These are phyloP conservation scores for Petasospora fabianii DNA, from an alignment of 1,139 yeast genomes.

Conservation along the genomic window DNA sequence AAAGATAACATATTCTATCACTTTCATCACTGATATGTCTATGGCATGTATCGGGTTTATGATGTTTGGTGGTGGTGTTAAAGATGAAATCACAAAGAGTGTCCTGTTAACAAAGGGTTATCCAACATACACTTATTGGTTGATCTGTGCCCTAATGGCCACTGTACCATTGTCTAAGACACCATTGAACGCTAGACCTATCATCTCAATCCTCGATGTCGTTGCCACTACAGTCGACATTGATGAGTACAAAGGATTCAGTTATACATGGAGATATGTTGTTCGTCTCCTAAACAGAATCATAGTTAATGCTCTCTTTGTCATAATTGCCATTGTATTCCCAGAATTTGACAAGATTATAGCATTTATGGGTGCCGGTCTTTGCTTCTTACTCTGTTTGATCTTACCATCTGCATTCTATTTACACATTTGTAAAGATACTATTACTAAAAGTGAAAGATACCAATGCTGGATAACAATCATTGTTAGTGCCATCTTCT, in stretches of 20 bases:
- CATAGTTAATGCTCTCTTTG: constrained; percentile 38
- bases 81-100: constrained; percentile 81
- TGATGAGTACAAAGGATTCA: constrained; percentile 25
- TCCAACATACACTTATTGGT: constrained; percentile 60
- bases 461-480: constrained; percentile 44
- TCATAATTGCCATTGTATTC: constrained; percentile 54
- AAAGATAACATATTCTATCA: constrained; percentile 57
- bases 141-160: constrained; percentile 70
- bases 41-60: constrained; percentile 81
- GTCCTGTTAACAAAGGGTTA: constrained; percentile 68
- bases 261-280: constrained; percentile 15
- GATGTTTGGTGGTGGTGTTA: constrained; percentile 78
- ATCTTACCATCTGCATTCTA: constrained; percentile 75
- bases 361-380: constrained; percentile 77
- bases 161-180: constrained; percentile 83
- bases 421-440: constrained; percentile 48
- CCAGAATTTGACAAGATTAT: constrained; percentile 81
- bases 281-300: constrained; percentile 31
- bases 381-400: constrained; percentile 78
- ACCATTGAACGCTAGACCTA: constrained; percentile 85
- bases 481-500: constrained; percentile 41
- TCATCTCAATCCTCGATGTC: constrained; percentile 64
- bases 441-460: constrained; percentile 39
- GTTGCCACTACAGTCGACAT: constrained; percentile 35
- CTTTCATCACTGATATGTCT: constrained; percentile 64